These are phyloP conservation scores for Trypanosoma melophagium DNA, from an alignment of 208 protist species.

Conservation along the genomic window DNA sequence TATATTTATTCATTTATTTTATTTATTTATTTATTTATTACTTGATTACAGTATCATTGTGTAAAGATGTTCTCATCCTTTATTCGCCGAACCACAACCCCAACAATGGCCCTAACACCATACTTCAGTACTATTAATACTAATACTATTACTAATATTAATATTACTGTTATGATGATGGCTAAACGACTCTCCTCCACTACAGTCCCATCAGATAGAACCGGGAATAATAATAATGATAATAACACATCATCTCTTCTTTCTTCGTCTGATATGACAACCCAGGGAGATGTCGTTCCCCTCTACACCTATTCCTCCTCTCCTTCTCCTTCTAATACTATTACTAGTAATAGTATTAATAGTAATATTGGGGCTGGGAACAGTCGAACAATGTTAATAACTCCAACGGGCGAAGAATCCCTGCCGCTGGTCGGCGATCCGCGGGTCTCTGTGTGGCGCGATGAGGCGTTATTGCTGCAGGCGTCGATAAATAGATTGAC, in stretches of 20 bases:
- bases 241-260: background rate
- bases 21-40: slow-evolving; percentile 1
- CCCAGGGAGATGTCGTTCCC: background rate
- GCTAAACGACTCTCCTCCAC: too few relatives aligned
- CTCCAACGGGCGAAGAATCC: too few relatives aligned
- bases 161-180: too few relatives aligned
- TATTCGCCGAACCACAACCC: slow-evolving; percentile 1
- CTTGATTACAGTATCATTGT: background rate
- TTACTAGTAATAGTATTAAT: background rate
- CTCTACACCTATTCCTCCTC: background rate
- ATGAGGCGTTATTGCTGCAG: slow-evolving; percentile 58
- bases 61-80: slow-evolving; percentile 5
- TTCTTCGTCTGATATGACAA: background rate
- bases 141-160: too few relatives aligned
- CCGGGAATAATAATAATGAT: background rate
- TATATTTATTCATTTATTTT: background rate
- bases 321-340: background rate
- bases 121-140: too few relatives aligned
- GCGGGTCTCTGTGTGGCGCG: slow-evolving; percentile 46
- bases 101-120: too few relatives aligned
- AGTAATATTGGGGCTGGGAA: background rate
- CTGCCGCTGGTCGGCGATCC: slow-evolving; percentile 39
- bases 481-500: slow-evolving; percentile 51
- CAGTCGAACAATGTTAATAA: too few relatives aligned
- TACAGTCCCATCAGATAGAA: background rate